phyloP scores from a whole-genome alignment of 257 asterid species.

The Capsicum baccatum region DNA sequence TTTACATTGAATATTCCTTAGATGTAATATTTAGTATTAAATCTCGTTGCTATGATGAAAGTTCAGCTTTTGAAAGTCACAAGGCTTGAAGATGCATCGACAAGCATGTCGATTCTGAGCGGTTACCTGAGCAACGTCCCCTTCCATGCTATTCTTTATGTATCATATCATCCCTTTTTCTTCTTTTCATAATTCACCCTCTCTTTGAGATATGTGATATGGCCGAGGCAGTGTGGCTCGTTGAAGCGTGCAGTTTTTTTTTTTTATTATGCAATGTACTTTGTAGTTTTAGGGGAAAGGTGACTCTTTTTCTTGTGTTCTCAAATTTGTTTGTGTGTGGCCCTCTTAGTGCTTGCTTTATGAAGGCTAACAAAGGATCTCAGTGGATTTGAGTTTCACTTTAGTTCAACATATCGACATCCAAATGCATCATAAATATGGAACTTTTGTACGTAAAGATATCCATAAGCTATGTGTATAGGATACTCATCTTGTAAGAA shows the following conservation, averaged over 20 bases:
- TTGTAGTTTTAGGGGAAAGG: not conserved
- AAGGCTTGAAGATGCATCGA: slow-evolving; percentile 27
- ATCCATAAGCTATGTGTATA: not conserved
- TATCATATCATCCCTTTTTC: not conserved
- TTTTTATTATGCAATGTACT: not conserved
- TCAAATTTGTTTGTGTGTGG: not conserved
- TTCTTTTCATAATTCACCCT: not conserved
- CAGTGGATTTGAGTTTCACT: not conserved
- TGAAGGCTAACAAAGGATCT: not conserved
- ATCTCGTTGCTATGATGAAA: slow-evolving; percentile 44
- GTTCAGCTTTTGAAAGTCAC: slow-evolving; percentile 20
- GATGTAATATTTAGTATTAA: not conserved
- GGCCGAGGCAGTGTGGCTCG: not conserved
- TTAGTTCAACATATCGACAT: not conserved
- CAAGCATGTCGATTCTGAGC: slow-evolving; percentile 41
- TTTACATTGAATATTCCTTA: not conserved
- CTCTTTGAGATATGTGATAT: not conserved
- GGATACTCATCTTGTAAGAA: not conserved
- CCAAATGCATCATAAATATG: not conserved
- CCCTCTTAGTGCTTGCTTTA: not conserved
- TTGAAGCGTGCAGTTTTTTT: not conserved
- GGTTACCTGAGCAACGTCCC: slow-evolving; percentile 44
- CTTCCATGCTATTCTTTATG: not conserved
- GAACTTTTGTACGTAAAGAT: not conserved
- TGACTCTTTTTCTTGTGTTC: not conserved